Conservation (phyloP, 345 rosid genomes). For the Boechera retrofracta region DNA sequence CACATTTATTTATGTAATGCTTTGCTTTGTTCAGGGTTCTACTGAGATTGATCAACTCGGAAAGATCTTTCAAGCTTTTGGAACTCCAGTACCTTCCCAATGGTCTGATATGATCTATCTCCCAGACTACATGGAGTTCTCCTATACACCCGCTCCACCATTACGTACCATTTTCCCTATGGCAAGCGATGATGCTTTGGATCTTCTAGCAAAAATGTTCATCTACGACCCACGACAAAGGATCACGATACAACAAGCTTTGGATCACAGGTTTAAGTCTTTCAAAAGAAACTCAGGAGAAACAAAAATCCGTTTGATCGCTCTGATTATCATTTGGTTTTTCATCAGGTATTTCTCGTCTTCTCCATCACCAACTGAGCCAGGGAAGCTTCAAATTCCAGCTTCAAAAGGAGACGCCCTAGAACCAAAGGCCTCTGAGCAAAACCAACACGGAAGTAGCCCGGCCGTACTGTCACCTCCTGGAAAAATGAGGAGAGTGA, state of each 20-base stretch:
- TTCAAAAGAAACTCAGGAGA: not conserved
- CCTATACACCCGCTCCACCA: constrained; percentile 52
- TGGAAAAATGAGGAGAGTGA: constrained; percentile 52
- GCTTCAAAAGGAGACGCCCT: constrained; percentile 50
- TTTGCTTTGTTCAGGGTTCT: constrained; percentile 47
- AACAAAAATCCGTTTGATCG: not conserved
- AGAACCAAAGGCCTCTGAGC: constrained; percentile 39
- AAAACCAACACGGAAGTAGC: constrained; percentile 39
- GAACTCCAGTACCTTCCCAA: constrained; percentile 59
- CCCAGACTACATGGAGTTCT: constrained; percentile 63
- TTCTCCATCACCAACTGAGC: constrained; percentile 52
- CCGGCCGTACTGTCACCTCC: constrained; percentile 52
- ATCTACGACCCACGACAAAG: constrained; percentile 60
- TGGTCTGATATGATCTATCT: constrained; percentile 67
- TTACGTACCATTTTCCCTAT: constrained; percentile 57
- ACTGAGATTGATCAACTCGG: constrained; percentile 66
- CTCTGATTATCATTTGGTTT: not conserved
- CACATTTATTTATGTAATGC: not conserved
- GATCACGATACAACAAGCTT: constrained; percentile 61
- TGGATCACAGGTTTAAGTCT: constrained; percentile 56
- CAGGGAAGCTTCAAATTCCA: constrained; percentile 52
- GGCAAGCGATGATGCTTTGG: constrained; percentile 64
- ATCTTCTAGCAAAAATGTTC: constrained; percentile 61
- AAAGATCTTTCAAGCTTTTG: constrained; percentile 62
- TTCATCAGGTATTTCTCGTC: constrained; percentile 48